A percentile compares a stretch with the other conserved stretches of the same genome.
Evolutionary conservation across 352 stramenopile species (phyloP).

Genomic region (Pythium guiyangense): DNA sequence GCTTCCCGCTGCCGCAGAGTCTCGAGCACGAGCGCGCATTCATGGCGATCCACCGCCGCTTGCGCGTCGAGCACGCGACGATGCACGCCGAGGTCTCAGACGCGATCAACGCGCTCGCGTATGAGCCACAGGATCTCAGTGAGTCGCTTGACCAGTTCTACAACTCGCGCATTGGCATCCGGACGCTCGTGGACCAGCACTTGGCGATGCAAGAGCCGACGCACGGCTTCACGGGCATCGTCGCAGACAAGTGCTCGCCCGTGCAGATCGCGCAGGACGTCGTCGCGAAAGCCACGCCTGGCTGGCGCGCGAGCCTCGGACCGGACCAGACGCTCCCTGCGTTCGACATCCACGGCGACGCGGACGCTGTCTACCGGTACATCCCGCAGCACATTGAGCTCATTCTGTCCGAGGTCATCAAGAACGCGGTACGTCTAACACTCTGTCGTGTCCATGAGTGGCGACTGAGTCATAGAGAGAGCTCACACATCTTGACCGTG

Average conservation of each 20-base stretch:
- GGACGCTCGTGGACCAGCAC: slow-evolving; percentile 83
- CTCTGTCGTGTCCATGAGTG: background rate
- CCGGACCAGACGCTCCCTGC: slow-evolving; percentile 40
- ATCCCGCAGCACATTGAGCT: slow-evolving; percentile 81
- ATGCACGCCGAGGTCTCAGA: slow-evolving; percentile 73
- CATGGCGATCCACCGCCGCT: slow-evolving; percentile 49
- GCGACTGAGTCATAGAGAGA: no score
- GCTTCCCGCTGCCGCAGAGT: slow-evolving; percentile 48
- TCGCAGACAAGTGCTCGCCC: slow-evolving; percentile 60
- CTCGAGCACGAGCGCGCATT: slow-evolving; percentile 54
- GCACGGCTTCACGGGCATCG: slow-evolving; percentile 56
- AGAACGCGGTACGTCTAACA: slow-evolving; percentile 47
- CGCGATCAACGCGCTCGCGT: slow-evolving; percentile 48
- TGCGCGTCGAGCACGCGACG: slow-evolving; percentile 55
- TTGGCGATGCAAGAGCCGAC: slow-evolving; percentile 51
- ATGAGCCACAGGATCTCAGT: slow-evolving; percentile 48
- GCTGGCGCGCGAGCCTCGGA: slow-evolving; percentile 49
- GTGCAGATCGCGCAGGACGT: slow-evolving; percentile 60
- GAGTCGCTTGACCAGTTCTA: slow-evolving; percentile 80
- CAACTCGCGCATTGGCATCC: slow-evolving; percentile 80
- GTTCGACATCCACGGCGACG: slow-evolving; percentile 50
- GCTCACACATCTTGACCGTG: background rate
- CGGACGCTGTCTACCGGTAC: slow-evolving; percentile 65
- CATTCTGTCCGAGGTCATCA: slow-evolving; percentile 77
- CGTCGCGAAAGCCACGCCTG: slow-evolving; percentile 40